Evolutionary conservation across 768 basidiomycete genomes (phyloP), one percentile per base, ranked within the genome.

Genomic region (Pleurotus sapidus): DNA sequence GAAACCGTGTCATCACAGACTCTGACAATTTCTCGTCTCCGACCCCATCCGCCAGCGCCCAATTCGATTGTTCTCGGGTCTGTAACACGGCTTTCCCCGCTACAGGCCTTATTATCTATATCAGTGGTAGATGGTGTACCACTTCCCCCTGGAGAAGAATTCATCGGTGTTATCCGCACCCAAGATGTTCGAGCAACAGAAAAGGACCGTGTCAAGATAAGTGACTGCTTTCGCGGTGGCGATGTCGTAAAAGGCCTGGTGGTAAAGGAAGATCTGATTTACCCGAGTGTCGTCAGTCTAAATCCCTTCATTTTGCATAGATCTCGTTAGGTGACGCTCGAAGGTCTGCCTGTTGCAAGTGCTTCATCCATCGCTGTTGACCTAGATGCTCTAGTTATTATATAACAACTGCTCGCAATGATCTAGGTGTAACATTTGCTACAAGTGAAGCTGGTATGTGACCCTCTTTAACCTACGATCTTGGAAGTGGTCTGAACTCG

Each of bases 121-220:
- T 83, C 86, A 20, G 88, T 93, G 5, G 93, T 95, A 40, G 93
- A 97, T 64, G 93, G 89, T 14, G 77, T 89, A 12, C 91, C 93
- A 1, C 76, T 95, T 47, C 87, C 91, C 38, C 72, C 77, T 6
- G 91, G 92, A 25, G 93, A 95, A 68, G 94, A 96, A 63, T 96
- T 95, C 63, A 86, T 82, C 0, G 94, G 94, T 4, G 87, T 96
- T 18, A 91, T 97, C 61, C 86, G 95, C 34, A 77, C 80, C 4
- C 93, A 95, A 70, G 95, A 97, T 70, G 86, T 97, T 18, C 76
- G 95, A 55, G 89, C 90, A 11, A 95, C 93, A 1, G 93, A 95
- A 66, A 94, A 91, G 64, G 93, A 95, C 74, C 86, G 84, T 64
- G 83, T 95, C 58, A 93, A 90, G 72, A 90, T 95, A 59, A 85